Evolutionary conservation across 2,329 filamentous ascomycete species (phyloP).

Genomic region (Apiospora pterosperma): DNA sequence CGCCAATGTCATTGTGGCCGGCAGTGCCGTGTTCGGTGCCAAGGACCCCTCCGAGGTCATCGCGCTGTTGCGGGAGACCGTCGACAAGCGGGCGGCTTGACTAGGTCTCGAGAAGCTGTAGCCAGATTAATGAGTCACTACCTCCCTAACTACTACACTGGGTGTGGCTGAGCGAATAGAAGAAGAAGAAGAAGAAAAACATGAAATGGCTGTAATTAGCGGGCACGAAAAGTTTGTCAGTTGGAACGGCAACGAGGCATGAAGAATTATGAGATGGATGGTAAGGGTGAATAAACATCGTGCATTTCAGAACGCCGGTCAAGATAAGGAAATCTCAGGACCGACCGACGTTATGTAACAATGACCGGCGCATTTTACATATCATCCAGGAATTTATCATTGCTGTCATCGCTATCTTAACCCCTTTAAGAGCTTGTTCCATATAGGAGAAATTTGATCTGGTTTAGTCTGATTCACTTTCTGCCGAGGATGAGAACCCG

Average conservation of each 20-base stretch:
- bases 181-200: neutral
- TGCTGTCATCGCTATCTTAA: neutral
- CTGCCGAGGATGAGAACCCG: constrained; percentile 45
- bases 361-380: neutral
- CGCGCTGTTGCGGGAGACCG: constrained; percentile 70
- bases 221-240: neutral
- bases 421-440: neutral
- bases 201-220: neutral
- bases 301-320: neutral
- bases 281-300: neutral
- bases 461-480: neutral
- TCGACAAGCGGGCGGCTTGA: constrained; percentile 53
- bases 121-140: too few relatives aligned
- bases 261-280: neutral
- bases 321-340: too few relatives aligned
- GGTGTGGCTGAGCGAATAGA: neutral
- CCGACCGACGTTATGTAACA: neutral
- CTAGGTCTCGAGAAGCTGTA: neutral
- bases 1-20: constrained; percentile 96
- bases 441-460: neutral
- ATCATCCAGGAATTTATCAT: neutral
- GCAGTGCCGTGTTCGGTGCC: constrained; percentile 92
- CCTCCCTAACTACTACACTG: neutral
- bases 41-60: constrained; percentile 87
- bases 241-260: neutral